Evolutionary conservation across 2,329 filamentous ascomycete species (phyloP).

Genomic region (Macrophomina tecta): DNA sequence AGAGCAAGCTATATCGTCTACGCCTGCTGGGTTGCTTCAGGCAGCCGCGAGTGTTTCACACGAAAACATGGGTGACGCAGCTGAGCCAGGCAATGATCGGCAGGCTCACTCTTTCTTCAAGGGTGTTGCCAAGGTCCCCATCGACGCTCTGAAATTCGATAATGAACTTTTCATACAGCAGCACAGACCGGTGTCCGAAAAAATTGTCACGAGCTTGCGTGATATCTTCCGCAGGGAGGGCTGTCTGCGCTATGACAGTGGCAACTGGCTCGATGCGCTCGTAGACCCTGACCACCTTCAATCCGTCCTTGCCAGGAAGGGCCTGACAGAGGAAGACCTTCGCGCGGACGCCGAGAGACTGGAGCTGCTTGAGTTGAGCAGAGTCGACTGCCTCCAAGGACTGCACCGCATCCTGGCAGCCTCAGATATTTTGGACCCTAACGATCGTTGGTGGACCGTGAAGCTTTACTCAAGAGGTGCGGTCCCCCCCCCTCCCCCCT

Average conservation of each 20-base stretch:
- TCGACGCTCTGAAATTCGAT: not conserved
- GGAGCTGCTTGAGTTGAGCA: conserved; percentile 28
- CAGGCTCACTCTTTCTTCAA: too few relatives aligned
- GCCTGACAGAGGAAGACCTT: too few relatives aligned
- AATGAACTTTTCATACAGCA: not conserved
- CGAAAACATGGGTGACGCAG: too few relatives aligned
- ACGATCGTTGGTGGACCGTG: conserved; percentile 36
- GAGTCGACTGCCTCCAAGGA: conserved; percentile 31
- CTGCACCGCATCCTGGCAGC: conserved; percentile 32
- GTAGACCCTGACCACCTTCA: not conserved
- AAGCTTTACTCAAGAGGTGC: conserved; percentile 31
- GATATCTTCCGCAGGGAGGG: not conserved
- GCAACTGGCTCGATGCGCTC: not conserved
- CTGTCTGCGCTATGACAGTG: not conserved
- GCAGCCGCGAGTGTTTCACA: too few relatives aligned
- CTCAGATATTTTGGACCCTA: conserved; percentile 31
- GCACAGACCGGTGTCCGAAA: not conserved
- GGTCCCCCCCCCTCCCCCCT: too few relatives aligned
- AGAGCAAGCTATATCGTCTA: too few relatives aligned
- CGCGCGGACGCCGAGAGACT: too few relatives aligned
- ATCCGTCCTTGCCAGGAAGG: too few relatives aligned
- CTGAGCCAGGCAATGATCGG: too few relatives aligned
- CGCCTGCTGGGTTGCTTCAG: too few relatives aligned
- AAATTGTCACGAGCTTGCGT: not conserved
- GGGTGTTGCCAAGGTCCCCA: not conserved